These are phyloP conservation scores for Diaporthe sp. DNA, from an alignment of 2,329 filamentous ascomycete species.

Conservation along the genomic window DNA sequence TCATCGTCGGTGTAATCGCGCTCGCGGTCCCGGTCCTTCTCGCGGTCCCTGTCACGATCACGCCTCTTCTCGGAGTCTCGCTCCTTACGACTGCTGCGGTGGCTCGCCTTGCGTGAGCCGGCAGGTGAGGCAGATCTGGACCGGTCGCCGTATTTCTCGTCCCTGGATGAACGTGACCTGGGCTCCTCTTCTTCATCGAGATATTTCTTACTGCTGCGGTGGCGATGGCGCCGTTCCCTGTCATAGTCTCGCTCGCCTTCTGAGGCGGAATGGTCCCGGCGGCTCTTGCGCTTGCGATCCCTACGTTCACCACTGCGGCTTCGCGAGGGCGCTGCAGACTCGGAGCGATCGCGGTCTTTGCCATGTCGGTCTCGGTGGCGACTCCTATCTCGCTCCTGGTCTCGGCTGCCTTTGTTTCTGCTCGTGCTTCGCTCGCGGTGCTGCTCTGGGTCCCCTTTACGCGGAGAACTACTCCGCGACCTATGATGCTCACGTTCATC, in stretches of 20 bases:
- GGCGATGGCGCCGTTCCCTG: conserved; percentile 35
- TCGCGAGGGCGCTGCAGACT: conserved; percentile 26
- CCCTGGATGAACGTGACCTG: conserved; percentile 35
- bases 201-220: conserved; percentile 39
- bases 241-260: conserved; percentile 39
- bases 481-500: conserved; percentile 49
- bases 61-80: conserved; percentile 41
- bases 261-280: conserved; percentile 35
- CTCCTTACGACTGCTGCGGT: conserved; percentile 41
- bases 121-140: conserved; percentile 42
- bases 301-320: conserved; percentile 37
- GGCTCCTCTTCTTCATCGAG: conserved; percentile 37
- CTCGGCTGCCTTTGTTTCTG: conserved; percentile 37
- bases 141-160: conserved; percentile 39
- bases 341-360: conserved; percentile 33
- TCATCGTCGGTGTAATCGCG: conserved; percentile 41
- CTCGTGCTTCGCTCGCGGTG: conserved; percentile 45
- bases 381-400: conserved; percentile 34
- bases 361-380: conserved; percentile 37
- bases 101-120: conserved; percentile 39
- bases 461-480: conserved; percentile 63
- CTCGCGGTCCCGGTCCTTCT: conserved; percentile 46
- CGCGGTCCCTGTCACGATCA: conserved; percentile 44
- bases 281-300: conserved; percentile 39
- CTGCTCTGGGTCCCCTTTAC: conserved; percentile 42